Conservation (phyloP, 371 early-diverging fungal genomes). For the Saksenaea vasiformis region DNA sequence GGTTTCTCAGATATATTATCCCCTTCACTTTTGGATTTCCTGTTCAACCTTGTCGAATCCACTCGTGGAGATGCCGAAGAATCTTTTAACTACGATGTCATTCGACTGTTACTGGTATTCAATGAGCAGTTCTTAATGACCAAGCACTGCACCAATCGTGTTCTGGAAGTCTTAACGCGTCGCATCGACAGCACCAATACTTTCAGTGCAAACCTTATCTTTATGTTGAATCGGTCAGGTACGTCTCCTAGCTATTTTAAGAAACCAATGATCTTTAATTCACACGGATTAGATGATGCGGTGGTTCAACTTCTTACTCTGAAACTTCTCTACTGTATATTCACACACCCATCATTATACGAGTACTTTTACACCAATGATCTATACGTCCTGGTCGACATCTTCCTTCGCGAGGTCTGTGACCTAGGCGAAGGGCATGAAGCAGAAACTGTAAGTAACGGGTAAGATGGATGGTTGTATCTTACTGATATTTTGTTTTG, state of each 20-base stretch:
- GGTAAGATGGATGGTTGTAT: background rate
- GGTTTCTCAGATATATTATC: slow-evolving; percentile 31
- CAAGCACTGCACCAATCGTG: slow-evolving; percentile 43
- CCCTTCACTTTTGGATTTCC: slow-evolving; percentile 50
- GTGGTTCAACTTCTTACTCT: slow-evolving; percentile 73
- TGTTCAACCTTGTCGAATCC: slow-evolving; percentile 73
- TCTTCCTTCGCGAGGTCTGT: slow-evolving; percentile 77
- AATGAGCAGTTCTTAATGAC: slow-evolving; percentile 75
- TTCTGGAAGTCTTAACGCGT: slow-evolving; percentile 57
- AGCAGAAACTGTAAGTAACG: slow-evolving; percentile 41
- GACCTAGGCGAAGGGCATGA: slow-evolving; percentile 73
- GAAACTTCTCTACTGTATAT: slow-evolving; percentile 67
- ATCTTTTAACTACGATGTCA: slow-evolving; percentile 70
- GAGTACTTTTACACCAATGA: slow-evolving; percentile 90
- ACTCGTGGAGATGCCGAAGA: slow-evolving; percentile 70
- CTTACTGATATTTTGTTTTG: background rate
- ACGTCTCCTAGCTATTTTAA: slow-evolving; percentile 20
- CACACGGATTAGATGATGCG: slow-evolving; percentile 55
- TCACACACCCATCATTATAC: slow-evolving; percentile 58
- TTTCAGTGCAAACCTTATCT: slow-evolving; percentile 82
- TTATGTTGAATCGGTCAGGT: slow-evolving; percentile 86
- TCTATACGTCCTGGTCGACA: slow-evolving; percentile 80
- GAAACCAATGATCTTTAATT: background rate
- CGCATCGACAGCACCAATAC: slow-evolving; percentile 73
- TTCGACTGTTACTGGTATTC: slow-evolving; percentile 66